Evolutionary conservation across 2,329 filamentous ascomycete genomes (phyloP).

Genomic region (Aureobasidium sp.): DNA sequence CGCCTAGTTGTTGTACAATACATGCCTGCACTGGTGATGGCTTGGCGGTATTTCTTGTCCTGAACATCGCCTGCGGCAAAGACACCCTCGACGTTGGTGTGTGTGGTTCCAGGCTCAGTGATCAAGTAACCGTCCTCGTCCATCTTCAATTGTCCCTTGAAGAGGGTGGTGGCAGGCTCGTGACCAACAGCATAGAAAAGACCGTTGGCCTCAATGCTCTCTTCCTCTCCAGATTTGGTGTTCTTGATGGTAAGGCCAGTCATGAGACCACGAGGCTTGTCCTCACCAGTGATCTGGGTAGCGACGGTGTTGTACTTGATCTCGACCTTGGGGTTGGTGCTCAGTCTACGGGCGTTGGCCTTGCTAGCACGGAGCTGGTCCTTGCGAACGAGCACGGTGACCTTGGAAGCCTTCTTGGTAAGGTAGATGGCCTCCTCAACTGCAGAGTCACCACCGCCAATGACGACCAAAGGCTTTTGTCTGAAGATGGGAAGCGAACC

Average conservation of each 20-base stretch:
- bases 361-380: conserved; percentile 81
- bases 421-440: conserved; percentile 97
- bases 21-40: conserved; percentile 91
- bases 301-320: conserved; percentile 80
- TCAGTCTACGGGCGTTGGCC: conserved; percentile 83
- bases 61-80: conserved; percentile 97
- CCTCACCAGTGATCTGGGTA: conserved; percentile 76
- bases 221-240: conserved; percentile 64
- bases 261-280: conserved; percentile 70
- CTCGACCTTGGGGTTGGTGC: conserved; percentile 80
- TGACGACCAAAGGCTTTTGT: conserved; percentile 90
- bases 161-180: conserved; percentile 82
- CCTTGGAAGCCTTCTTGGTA: conserved; percentile 93
- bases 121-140: conserved; percentile 88
- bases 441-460: conserved; percentile 92
- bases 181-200: conserved; percentile 97
- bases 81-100: conserved; percentile 83
- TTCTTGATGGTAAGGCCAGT: conserved; percentile 79
- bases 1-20: conserved; percentile 21
- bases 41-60: conserved; percentile 96
- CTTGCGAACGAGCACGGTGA: conserved; percentile 85
- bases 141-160: conserved; percentile 83
- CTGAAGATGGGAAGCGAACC: conserved; percentile 96
- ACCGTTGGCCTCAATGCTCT: conserved; percentile 83
- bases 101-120: conserved; percentile 80